Base-by-base conservation (phyloP, 805 yeast species). In the Yarrowia sp. region DNA sequence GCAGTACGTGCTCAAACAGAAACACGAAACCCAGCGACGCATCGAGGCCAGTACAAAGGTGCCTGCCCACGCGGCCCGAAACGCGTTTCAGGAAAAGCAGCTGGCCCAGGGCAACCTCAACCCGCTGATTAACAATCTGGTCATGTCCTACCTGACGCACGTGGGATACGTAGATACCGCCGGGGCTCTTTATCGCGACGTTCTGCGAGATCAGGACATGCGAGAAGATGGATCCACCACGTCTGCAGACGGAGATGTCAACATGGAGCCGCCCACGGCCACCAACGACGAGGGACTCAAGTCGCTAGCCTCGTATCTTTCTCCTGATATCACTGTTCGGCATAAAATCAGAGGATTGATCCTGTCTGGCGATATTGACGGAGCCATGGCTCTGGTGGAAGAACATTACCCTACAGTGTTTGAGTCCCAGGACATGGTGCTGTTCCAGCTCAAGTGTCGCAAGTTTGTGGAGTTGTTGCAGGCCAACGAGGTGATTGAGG, bases 131-230 rank as follows among this genome's bases (percentile, higher is more conserved):
- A 77, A 78, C 50, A 71, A 76, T 24, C 75, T 83, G 47, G 79
- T 83, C 4, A 70, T 79, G n/a, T 76, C 81, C 14, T 87, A 87
- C 73, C 81, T 88, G 44, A 79, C 82, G n/a, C 85, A 86, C 72
- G 81, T 82, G 66, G 92, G 92, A 2, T 84, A 81, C 71, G 79
- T 80, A 38, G 85, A 85, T 67, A 83, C 86, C 2, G 83, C 86
- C 2, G 79, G 79, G 68, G 84, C 86, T 0, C 84, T 88, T 68
- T 76, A 80, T 24, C 74, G 78, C 43, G 91, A 87, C 70, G 71
- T 83, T 38, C 70, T 72, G 10, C 70, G 73, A 19, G 82, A 81
- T 56, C 38, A 69, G 68, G 68, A 69, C 24, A 68, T 52, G 36
- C 40, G 42, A 50, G 70, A 68, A 15, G 65, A 70, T 20, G 70